Evolutionary conservation across 1,284 basidiomycete species (phyloP).

Genomic region (Xerocomus nothofagi): DNA sequence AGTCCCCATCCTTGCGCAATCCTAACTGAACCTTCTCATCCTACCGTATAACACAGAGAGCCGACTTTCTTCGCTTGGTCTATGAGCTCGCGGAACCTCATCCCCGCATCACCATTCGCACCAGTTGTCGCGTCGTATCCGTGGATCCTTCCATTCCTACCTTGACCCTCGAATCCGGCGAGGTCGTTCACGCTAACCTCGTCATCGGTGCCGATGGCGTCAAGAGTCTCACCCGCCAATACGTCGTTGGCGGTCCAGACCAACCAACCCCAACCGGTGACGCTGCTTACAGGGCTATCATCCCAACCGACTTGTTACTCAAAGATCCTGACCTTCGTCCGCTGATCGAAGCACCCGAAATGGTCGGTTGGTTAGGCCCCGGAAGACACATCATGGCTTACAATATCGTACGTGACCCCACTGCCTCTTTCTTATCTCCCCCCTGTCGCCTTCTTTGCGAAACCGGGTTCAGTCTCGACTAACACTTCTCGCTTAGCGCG

Average conservation of each 20-base stretch:
- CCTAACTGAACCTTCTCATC: not conserved
- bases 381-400: conserved; percentile 40
- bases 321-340: conserved; percentile 37
- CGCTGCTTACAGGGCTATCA: conserved; percentile 41
- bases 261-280: conserved; percentile 40
- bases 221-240: conserved; percentile 44
- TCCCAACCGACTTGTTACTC: conserved; percentile 36
- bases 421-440: not conserved
- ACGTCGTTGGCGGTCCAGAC: conserved; percentile 43
- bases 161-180: conserved; percentile 44
- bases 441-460: not conserved
- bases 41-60: conserved; percentile 37
- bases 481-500: conserved; percentile 30
- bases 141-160: conserved; percentile 41
- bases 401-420: conserved; percentile 29
- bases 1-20: not conserved
- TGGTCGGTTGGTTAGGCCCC: conserved; percentile 45
- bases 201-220: conserved; percentile 58
- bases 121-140: conserved; percentile 41
- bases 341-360: conserved; percentile 38
- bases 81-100: conserved; percentile 43
- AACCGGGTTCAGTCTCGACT: not conserved
- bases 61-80: conserved; percentile 50
- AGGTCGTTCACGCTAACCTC: conserved; percentile 45
- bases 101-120: conserved; percentile 43